A percentile compares a stretch with the other conserved stretches of the same genome.
These are phyloP conservation scores for Diaporthe sp. DNA, from an alignment of 2,329 filamentous ascomycete species.

Conservation along the genomic window DNA sequence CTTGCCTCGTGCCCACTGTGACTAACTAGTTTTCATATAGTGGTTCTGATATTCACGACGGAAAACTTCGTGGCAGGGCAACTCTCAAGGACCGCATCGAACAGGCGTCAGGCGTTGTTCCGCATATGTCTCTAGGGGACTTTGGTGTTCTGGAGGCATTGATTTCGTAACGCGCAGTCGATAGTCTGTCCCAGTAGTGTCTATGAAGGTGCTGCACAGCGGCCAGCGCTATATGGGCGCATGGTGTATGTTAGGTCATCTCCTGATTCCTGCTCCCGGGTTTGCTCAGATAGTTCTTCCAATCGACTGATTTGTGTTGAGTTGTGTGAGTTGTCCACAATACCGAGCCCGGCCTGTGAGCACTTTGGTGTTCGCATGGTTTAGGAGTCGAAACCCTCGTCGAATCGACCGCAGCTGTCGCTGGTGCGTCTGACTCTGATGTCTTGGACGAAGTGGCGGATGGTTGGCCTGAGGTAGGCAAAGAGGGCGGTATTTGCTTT, in stretches of 20 bases:
- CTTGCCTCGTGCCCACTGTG: neutral
- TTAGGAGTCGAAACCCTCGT: neutral
- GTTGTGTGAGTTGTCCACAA: neutral
- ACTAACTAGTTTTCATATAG: neutral
- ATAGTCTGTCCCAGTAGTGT: neutral
- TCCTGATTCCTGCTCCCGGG: neutral
- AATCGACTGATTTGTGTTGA: neutral
- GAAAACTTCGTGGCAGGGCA: neutral
- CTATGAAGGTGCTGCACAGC: neutral
- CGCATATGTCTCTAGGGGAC: neutral
- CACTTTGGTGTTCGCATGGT: neutral
- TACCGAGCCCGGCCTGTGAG: neutral
- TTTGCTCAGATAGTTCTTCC: constrained; percentile 1
- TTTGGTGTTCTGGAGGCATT: neutral
- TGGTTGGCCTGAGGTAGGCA: too few relatives aligned
- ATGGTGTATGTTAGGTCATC: neutral
- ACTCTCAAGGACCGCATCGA: neutral
- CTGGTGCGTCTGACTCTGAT: neutral
- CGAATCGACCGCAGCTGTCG: neutral
- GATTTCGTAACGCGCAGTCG: too few relatives aligned
- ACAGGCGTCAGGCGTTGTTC: neutral
- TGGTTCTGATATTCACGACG: constrained; percentile 8
- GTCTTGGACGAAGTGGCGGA: neutral
- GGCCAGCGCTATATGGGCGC: neutral
- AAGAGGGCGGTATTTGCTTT: neutral